These are phyloP conservation scores for Mycena pura DNA, from an alignment of 768 basidiomycete species.

Conservation along the genomic window DNA sequence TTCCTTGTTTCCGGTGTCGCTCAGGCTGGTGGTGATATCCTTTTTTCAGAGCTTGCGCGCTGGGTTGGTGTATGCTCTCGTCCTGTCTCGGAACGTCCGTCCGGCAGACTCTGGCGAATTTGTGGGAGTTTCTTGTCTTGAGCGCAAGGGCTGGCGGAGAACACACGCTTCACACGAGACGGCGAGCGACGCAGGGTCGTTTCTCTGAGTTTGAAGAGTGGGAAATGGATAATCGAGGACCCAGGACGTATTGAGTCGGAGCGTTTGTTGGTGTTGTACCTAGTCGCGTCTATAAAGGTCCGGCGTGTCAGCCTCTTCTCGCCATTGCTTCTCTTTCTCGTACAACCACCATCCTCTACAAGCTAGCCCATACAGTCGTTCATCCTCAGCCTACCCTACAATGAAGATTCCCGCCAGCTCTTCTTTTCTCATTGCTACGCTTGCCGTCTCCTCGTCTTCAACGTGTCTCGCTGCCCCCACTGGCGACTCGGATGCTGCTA, in stretches of 20 bases:
- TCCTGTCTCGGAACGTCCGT: conserved; percentile 68
- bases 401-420: conserved; percentile 59
- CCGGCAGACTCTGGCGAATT: conserved; percentile 47
- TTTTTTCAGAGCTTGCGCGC: conserved; percentile 48
- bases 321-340: conserved; percentile 10
- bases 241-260: conserved; percentile 9
- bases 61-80: conserved; percentile 72
- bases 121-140: conserved; percentile 55
- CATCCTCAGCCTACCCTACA: conserved; percentile 25
- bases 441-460: conserved; percentile 59
- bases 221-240: conserved; percentile 57
- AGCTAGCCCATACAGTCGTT: conserved; percentile 25
- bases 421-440: conserved; percentile 52
- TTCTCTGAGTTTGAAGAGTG: conserved; percentile 57
- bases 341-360: conserved; percentile 27
- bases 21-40: conserved; percentile 8
- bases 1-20: neutral
- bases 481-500: conserved; percentile 31
- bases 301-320: conserved; percentile 20
- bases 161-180: conserved; percentile 22
- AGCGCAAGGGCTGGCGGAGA: conserved; percentile 40
- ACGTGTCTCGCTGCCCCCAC: conserved; percentile 52
- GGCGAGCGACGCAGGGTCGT: conserved; percentile 41
- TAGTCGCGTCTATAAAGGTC: neutral
- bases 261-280: no score